Percentiles rank a stretch among this genome's conserved stretches.
phyloP scores from a whole-genome alignment of 2,329 filamentous ascomycete genomes.

The Apiospora koreana region DNA sequence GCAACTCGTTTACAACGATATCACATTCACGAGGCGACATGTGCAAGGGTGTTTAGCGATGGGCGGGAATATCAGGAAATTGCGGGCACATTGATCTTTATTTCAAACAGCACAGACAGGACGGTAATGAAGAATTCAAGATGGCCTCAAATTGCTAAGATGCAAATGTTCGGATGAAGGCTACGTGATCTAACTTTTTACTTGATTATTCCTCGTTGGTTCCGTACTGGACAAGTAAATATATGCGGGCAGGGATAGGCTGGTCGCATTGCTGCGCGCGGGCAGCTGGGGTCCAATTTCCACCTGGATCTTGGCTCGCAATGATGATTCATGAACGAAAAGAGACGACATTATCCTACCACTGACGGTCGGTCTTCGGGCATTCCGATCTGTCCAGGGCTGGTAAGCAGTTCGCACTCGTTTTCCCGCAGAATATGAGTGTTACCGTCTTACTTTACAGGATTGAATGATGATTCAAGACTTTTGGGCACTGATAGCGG shows the following conservation, averaged over 20 bases:
- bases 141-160: not conserved
- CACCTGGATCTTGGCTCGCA: conserved; percentile 10
- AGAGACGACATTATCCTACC: not conserved
- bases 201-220: not conserved
- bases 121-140: not conserved
- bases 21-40: not conserved
- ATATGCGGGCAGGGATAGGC: conserved; percentile 4
- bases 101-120: not conserved
- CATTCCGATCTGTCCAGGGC: not conserved
- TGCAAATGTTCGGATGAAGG: not conserved
- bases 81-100: not conserved
- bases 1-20: not conserved
- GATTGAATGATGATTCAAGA: conserved; percentile 15
- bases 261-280: not conserved
- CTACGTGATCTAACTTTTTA: not conserved
- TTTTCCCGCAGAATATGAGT: not conserved
- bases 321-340: conserved; percentile 16
- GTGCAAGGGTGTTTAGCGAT: not conserved
- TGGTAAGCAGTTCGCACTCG: not conserved
- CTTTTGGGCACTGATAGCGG: conserved; percentile 19
- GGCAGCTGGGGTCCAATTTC: conserved; percentile 1
- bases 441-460: not conserved
- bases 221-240: not conserved
- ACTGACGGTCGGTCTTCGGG: not conserved
- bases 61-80: not conserved